Conservation (phyloP, 2,329 filamentous ascomycete species). For the Dactylonectria estremocensis region DNA sequence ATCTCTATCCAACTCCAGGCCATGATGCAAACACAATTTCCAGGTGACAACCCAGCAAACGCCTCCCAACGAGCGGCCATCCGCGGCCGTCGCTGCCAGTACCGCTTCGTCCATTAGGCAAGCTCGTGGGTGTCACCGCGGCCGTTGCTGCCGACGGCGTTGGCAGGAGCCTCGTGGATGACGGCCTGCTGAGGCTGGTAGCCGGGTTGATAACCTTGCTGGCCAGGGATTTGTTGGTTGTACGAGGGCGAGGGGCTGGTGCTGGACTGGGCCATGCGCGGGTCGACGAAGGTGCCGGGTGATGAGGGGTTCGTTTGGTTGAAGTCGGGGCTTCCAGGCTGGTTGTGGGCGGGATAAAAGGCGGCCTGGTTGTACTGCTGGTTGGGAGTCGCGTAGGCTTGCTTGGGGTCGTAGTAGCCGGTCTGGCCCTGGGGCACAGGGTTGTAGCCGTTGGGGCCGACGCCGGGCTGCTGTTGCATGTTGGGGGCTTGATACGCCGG, state of each 20-base stretch:
- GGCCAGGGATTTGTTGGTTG: constrained; percentile 36
- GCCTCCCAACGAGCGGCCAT: constrained; percentile 13
- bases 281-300: constrained; percentile 35
- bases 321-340: constrained; percentile 26
- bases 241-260: constrained; percentile 41
- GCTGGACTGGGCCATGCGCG: constrained; percentile 33
- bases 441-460: constrained; percentile 34
- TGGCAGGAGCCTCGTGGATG: constrained; percentile 55
- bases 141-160: constrained; percentile 17
- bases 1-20: constrained; percentile 39
- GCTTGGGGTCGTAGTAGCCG: constrained; percentile 50
- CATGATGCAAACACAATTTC: constrained; percentile 32
- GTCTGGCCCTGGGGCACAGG: constrained; percentile 29
- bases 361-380: constrained; percentile 41
- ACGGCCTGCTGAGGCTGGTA: constrained; percentile 44
- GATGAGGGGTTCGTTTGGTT: constrained; percentile 32
- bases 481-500: constrained; percentile 31
- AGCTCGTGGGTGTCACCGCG: constrained; percentile 61
- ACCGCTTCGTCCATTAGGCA: constrained; percentile 39
- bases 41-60: constrained; percentile 30
- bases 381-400: constrained; percentile 41
- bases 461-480: constrained; percentile 36
- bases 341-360: constrained; percentile 36
- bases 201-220: constrained; percentile 41
- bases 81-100: not conserved